Conservation (phyloP, 148 eudicot genomes). For the Polygonum maritimum region DNA sequence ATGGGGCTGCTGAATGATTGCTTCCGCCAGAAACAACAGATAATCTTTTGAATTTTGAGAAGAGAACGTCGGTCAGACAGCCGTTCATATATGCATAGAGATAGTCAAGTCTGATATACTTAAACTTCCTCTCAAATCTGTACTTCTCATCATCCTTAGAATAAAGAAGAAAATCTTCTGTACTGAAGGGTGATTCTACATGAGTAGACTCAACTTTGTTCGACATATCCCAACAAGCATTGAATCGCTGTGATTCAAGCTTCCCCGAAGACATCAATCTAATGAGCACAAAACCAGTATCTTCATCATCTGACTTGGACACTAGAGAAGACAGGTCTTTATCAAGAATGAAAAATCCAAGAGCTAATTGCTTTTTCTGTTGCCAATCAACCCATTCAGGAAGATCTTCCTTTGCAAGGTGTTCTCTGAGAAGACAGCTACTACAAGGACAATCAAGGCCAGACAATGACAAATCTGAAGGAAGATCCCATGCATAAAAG, state of each 20-base stretch:
- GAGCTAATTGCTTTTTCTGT: constrained; percentile 52
- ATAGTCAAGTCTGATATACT: constrained; percentile 42
- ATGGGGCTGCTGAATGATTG: constrained; percentile 18
- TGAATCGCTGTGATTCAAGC: constrained; percentile 59
- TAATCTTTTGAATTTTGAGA: constrained; percentile 17
- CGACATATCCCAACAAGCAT: constrained; percentile 35
- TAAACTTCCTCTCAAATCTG: constrained; percentile 26
- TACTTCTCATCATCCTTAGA: constrained; percentile 28
- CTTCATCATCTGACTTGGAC: constrained; percentile 25
- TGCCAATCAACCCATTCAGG: constrained; percentile 83
- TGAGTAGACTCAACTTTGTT: constrained; percentile 19
- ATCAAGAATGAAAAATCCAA: constrained; percentile 66
- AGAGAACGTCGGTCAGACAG: constrained; percentile 29
- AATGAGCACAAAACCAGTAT: constrained; percentile 60
- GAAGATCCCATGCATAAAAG: constrained; percentile 71
- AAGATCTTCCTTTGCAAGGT: constrained; percentile 43
- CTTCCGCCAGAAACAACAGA: constrained; percentile 10
- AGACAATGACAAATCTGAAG: constrained; percentile 47
- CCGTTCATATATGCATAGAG: constrained; percentile 36
- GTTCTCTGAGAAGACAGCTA: constrained; percentile 52
- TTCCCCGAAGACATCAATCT: constrained; percentile 69
- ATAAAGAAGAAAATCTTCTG: constrained; percentile 35
- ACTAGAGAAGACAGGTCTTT: constrained; percentile 31
- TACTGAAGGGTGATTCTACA: constrained; percentile 19
- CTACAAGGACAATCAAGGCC: constrained; percentile 56